phyloP scores from a whole-genome alignment of 176 grass and related monocot genomes.

The Poa annua region DNA sequence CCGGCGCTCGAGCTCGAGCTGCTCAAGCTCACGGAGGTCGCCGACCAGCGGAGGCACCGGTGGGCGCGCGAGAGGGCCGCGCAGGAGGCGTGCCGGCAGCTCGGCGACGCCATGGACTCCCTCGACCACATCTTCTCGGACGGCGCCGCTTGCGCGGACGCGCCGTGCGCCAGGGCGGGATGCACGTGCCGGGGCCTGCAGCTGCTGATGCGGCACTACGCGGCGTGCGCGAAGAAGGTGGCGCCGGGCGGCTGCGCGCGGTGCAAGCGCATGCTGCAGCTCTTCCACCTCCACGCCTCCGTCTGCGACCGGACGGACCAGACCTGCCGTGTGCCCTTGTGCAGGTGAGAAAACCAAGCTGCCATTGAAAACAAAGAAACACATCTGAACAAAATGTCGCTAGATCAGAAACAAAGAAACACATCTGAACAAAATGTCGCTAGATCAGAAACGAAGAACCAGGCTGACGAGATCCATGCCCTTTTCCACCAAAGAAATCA shows the following conservation, averaged over 20 bases:
- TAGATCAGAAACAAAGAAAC: constrained; percentile 2
- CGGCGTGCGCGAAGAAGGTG: constrained; percentile 50
- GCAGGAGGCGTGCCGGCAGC: constrained; percentile 55
- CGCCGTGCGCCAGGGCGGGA: not conserved
- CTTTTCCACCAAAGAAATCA: not conserved
- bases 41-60: constrained; percentile 44
- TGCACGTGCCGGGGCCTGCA: constrained; percentile 64
- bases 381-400: not conserved
- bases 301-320: constrained; percentile 55
- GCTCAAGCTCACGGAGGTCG: constrained; percentile 57
- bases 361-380: not conserved
- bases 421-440: not conserved
- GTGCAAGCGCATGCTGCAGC: constrained; percentile 81
- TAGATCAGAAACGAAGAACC: constrained; percentile 4
- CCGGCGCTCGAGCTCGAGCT: constrained; percentile 66
- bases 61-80: constrained; percentile 55
- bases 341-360: constrained; percentile 55
- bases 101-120: constrained; percentile 66
- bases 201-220: constrained; percentile 64
- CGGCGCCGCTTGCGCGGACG: not conserved
- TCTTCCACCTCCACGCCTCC: constrained; percentile 76
- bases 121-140: constrained; percentile 60
- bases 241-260: constrained; percentile 53
- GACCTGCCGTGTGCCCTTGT: constrained; percentile 67
- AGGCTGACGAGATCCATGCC: constrained; percentile 43